Conservation (phyloP, 768 basidiomycete species). For the Amanita rimosa region DNA sequence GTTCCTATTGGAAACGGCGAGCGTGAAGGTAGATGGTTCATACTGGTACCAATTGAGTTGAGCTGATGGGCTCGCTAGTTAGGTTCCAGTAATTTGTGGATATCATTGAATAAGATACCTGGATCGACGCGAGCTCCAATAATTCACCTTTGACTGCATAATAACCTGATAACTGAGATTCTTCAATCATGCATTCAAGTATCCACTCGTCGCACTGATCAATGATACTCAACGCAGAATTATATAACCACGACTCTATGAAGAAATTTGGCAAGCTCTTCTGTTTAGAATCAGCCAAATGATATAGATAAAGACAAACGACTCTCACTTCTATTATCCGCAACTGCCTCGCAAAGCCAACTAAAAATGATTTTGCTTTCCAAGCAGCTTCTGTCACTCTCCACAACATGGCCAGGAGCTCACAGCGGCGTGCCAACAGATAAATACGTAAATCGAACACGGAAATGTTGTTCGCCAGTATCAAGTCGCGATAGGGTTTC, state of each 20-base stretch:
- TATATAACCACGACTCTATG: constrained; percentile 90
- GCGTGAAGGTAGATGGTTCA: constrained; percentile 56
- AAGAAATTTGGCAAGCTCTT: constrained; percentile 54
- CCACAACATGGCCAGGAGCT: constrained; percentile 58
- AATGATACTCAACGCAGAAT: constrained; percentile 74
- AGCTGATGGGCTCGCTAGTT: constrained; percentile 37
- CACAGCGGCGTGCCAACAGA: constrained; percentile 78
- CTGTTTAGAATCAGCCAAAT: constrained; percentile 17
- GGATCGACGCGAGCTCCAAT: constrained; percentile 75
- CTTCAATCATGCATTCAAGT: constrained; percentile 33
- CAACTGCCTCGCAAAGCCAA: constrained; percentile 63
- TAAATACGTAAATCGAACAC: constrained; percentile 92
- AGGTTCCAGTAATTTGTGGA: not conserved
- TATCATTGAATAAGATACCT: constrained; percentile 34
- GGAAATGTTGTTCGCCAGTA: constrained; percentile 82
- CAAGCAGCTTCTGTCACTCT: constrained; percentile 59
- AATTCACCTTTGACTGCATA: constrained; percentile 83
- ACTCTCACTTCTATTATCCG: constrained; percentile 67
- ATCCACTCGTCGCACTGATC: constrained; percentile 74
- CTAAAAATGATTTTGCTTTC: constrained; percentile 66
- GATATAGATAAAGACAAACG: constrained; percentile 8
- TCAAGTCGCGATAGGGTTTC: constrained; percentile 85
- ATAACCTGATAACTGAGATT: constrained; percentile 35
- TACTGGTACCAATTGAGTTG: constrained; percentile 69
- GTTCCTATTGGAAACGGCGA: constrained; percentile 48